Evolutionary conservation across 371 early-diverging fungal genomes (phyloP).

Genomic region (Mortierella sp.): DNA sequence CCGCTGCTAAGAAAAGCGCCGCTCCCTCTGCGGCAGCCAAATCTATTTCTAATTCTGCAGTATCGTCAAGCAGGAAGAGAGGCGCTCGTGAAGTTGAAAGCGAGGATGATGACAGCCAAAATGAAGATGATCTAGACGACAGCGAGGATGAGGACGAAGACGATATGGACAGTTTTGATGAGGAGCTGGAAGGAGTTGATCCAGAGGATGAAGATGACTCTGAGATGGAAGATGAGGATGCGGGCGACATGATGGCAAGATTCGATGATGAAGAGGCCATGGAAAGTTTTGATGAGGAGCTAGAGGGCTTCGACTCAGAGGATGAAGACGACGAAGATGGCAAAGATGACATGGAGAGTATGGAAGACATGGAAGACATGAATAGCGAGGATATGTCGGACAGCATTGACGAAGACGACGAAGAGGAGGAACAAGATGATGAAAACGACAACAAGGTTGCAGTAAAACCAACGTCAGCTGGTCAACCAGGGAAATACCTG

Average conservation of each 20-base stretch:
- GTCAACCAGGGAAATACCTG: constrained; percentile 75
- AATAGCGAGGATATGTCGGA: constrained; percentile 9
- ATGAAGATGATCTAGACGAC: constrained; percentile 11
- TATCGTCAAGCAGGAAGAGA: constrained; percentile 27
- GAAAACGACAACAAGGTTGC: constrained; percentile 49
- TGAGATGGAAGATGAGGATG: constrained; percentile 31
- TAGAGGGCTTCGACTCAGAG: constrained; percentile 29
- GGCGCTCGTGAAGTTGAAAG: constrained; percentile 28
- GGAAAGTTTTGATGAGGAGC: constrained; percentile 50
- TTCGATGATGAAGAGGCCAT: constrained; percentile 25
- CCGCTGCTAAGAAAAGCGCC: constrained; percentile 14
- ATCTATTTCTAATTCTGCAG: not conserved
- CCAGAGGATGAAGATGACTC: constrained; percentile 39
- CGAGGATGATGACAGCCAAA: constrained; percentile 15
- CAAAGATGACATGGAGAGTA: constrained; percentile 10
- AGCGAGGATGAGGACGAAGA: constrained; percentile 23
- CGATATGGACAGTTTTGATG: constrained; percentile 43
- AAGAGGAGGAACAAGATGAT: constrained; percentile 21
- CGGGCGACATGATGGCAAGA: constrained; percentile 19
- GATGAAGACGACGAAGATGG: constrained; percentile 16
- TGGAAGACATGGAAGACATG: constrained; percentile 22
- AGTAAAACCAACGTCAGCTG: constrained; percentile 33
- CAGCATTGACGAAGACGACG: constrained; percentile 30
- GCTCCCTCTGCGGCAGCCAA: not conserved
- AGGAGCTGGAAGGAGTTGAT: constrained; percentile 50